A percentile compares a stretch with the other conserved stretches of the same genome.
Evolutionary conservation across 2,329 filamentous ascomycete genomes (phyloP).

Genomic region (Curvularia sp.): DNA sequence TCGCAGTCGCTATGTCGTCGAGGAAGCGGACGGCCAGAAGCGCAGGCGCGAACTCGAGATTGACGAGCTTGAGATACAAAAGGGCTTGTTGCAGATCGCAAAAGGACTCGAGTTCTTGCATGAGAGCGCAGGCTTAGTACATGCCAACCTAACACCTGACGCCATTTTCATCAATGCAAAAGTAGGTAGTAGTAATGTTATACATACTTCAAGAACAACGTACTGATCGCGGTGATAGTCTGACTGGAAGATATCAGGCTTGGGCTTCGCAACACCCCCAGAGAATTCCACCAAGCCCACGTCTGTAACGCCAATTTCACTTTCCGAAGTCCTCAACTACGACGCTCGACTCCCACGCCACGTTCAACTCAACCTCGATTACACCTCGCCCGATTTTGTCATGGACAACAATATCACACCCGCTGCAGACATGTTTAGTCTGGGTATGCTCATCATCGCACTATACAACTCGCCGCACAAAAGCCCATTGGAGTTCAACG

Average conservation of each 20-base stretch:
- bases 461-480: constrained; percentile 93
- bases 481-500: constrained; percentile 83
- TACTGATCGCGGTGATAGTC: constrained; percentile 63
- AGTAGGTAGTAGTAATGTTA: constrained; percentile 56
- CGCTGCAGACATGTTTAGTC: constrained; percentile 89
- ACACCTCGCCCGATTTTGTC: constrained; percentile 91
- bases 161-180: constrained; percentile 94
- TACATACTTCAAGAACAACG: constrained; percentile 10
- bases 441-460: constrained; percentile 86
- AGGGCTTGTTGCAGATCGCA: constrained; percentile 88
- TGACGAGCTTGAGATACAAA: constrained; percentile 97
- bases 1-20: constrained; percentile 79
- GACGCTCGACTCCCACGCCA: constrained; percentile 81
- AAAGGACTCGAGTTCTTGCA: constrained; percentile 96
- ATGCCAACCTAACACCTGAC: constrained; percentile 93
- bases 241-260: constrained; percentile 98
- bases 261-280: constrained; percentile 84
- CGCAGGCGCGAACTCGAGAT: constrained; percentile 83
- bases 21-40: constrained; percentile 76
- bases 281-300: constrained; percentile 77
- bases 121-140: constrained; percentile 91
- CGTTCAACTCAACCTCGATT: constrained; percentile 92
- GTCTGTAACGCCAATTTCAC: constrained; percentile 78
- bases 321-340: constrained; percentile 83
- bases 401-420: constrained; percentile 86